Conservation (phyloP, 768 basidiomycete genomes). For the Serpula lacrymans region DNA sequence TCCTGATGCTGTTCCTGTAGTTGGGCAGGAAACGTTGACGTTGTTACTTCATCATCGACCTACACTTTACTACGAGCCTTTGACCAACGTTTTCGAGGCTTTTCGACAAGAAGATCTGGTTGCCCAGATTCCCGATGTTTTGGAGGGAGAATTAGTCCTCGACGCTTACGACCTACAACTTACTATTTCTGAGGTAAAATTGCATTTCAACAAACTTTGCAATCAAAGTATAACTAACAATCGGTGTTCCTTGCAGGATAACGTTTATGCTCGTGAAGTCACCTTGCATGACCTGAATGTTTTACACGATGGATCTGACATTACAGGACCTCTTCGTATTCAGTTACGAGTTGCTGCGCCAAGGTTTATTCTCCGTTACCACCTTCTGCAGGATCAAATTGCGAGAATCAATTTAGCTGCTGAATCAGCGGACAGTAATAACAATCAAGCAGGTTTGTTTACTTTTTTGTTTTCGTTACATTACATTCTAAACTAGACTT, state of each 20-base stretch:
- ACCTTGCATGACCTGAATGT: slow-evolving; percentile 71
- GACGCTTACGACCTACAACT: slow-evolving; percentile 72
- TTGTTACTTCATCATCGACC: slow-evolving; percentile 61
- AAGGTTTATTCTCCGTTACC: slow-evolving; percentile 67
- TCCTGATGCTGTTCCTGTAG: slow-evolving; percentile 11
- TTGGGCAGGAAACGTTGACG: slow-evolving; percentile 18
- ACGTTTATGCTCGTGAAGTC: slow-evolving; percentile 63
- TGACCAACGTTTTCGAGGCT: slow-evolving; percentile 67
- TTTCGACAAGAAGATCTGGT: slow-evolving; percentile 53
- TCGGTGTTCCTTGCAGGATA: slow-evolving; percentile 47
- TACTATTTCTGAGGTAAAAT: slow-evolving; percentile 58
- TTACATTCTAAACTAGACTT: too few species aligned
- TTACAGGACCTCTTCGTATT: slow-evolving; percentile 62
- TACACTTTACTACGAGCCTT: slow-evolving; percentile 74
- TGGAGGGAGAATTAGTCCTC: slow-evolving; percentile 61
- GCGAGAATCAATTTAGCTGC: slow-evolving; percentile 29
- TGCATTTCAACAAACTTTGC: slow-evolving; percentile 1
- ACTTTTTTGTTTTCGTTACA: too few species aligned
- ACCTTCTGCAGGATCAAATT: slow-evolving; percentile 57
- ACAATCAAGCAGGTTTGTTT: slow-evolving; percentile 17
- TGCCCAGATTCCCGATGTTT: slow-evolving; percentile 40
- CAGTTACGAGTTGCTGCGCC: slow-evolving; percentile 45
- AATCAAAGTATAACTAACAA: not conserved
- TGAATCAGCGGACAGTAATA: slow-evolving; percentile 15
- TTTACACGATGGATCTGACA: slow-evolving; percentile 61